Evolutionary conservation across 139 green algal genomes (phyloP).

Genomic region (Ulvella scutata): DNA sequence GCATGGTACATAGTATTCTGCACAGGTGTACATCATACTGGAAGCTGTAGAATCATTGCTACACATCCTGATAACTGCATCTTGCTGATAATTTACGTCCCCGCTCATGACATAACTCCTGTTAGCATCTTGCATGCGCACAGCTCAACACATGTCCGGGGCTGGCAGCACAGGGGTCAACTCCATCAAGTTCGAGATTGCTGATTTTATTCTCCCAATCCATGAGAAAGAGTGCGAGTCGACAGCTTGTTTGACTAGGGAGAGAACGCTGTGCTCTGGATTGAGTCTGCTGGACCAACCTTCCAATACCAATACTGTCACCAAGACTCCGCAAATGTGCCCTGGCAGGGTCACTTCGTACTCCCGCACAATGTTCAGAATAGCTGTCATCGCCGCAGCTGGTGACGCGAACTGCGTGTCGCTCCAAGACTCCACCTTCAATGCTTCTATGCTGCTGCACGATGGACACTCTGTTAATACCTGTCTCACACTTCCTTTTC

Average conservation of each 20-base stretch:
- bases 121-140: too few relatives aligned
- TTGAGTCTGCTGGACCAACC: slow-evolving; percentile 68
- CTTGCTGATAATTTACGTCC: too few relatives aligned
- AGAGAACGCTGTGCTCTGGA: slow-evolving; percentile 42
- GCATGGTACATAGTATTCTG: too few relatives aligned
- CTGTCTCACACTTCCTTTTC: neutral
- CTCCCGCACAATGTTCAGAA: slow-evolving; percentile 61
- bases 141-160: too few relatives aligned
- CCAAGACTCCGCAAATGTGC: slow-evolving; percentile 71
- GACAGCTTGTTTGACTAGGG: slow-evolving; percentile 17
- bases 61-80: too few relatives aligned
- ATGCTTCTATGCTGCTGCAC: neutral
- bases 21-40: too few relatives aligned
- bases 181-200: neutral
- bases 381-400: slow-evolving; percentile 48
- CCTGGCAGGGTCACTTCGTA: slow-evolving; percentile 58
- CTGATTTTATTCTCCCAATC: neutral
- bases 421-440: neutral
- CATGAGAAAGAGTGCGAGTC: neutral
- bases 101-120: too few relatives aligned
- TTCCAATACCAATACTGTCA: slow-evolving; percentile 77
- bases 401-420: slow-evolving; percentile 18
- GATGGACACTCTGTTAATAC: neutral
- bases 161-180: neutral
- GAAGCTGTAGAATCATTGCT: too few relatives aligned